These are phyloP conservation scores for Corynascus novoguineensis DNA, from an alignment of 495 filamentous ascomycete species.

Conservation along the genomic window DNA sequence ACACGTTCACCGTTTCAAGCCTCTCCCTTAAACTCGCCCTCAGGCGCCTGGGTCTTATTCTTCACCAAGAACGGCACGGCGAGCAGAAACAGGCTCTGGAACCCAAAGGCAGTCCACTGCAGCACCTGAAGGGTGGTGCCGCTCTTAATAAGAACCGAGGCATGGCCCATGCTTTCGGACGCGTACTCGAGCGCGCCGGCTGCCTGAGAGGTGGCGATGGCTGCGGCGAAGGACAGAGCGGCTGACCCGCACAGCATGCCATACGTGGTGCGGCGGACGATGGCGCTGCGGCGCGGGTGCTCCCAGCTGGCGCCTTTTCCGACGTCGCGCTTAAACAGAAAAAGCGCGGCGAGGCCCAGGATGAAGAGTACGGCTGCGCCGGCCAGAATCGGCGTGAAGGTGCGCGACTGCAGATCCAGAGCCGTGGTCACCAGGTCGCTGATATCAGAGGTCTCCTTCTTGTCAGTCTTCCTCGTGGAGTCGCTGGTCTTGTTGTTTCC, in stretches of 20 bases:
- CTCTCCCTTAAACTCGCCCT: conserved; percentile 8
- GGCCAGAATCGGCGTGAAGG: conserved; percentile 24
- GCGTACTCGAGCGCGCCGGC: conserved; percentile 22
- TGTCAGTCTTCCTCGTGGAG: not conserved
- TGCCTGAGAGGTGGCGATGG: conserved; percentile 26
- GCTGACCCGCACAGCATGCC: conserved; percentile 20
- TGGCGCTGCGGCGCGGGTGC: conserved; percentile 14
- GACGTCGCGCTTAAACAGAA: conserved; percentile 19
- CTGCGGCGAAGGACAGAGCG: conserved; percentile 21
- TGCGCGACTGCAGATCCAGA: conserved; percentile 22
- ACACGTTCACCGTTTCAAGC: not conserved
- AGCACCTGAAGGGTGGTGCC: conserved; percentile 30
- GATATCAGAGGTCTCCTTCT: conserved; percentile 8
- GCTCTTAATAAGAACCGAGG: conserved; percentile 18
- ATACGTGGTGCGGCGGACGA: conserved; percentile 24
- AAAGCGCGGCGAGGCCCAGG: conserved; percentile 31
- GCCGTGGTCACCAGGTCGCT: conserved; percentile 23
- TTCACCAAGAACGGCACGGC: conserved; percentile 22
- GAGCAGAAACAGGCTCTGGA: conserved; percentile 22
- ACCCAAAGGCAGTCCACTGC: conserved; percentile 34
- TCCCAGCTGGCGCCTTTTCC: conserved; percentile 9
- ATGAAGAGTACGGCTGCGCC: conserved; percentile 22
- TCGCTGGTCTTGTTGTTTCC: not conserved
- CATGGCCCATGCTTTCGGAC: conserved; percentile 8
- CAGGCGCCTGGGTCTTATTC: not conserved